phyloP scores from a whole-genome alignment of 164 flowering plant genomes.

The Umbilicus rupestris region DNA sequence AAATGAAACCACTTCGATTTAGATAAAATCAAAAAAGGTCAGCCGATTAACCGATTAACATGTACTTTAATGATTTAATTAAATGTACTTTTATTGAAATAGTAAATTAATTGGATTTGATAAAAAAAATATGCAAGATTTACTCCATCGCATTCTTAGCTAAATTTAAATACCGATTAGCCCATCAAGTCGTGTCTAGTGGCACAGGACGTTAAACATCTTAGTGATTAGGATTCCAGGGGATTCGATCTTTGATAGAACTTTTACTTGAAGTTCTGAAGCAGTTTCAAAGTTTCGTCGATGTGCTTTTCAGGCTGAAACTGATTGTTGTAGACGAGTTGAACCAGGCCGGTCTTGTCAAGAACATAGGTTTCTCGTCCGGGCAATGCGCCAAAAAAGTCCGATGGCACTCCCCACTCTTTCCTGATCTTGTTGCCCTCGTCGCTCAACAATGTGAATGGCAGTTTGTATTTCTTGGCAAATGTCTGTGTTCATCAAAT shows the following conservation, averaged over 20 bases:
- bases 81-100: too few relatives aligned
- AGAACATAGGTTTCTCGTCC: conserved; percentile 96
- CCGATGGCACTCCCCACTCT: conserved; percentile 92
- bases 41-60: too few relatives aligned
- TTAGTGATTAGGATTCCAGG: too few relatives aligned
- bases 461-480: conserved; percentile 82
- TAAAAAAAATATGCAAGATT: too few relatives aligned
- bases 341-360: conserved; percentile 79
- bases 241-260: too few relatives aligned
- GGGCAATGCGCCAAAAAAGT: conserved; percentile 84
- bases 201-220: too few relatives aligned
- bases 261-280: conserved; percentile 28
- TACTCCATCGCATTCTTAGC: too few relatives aligned
- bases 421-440: conserved; percentile 88
- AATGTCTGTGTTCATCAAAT: conserved; percentile 52
- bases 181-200: too few relatives aligned
- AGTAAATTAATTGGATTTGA: too few relatives aligned
- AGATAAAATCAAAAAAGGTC: too few relatives aligned
- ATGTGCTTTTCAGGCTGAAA: conserved; percentile 97
- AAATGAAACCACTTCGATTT: not conserved
- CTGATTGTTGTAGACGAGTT: conserved; percentile 87
- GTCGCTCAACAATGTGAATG: conserved; percentile 79
- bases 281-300: conserved; percentile 82
- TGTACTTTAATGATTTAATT: too few relatives aligned
- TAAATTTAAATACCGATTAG: too few relatives aligned